Evolutionary conservation across 1,284 basidiomycete genomes (phyloP).

Genomic region (Phaffia rhodozyma): DNA sequence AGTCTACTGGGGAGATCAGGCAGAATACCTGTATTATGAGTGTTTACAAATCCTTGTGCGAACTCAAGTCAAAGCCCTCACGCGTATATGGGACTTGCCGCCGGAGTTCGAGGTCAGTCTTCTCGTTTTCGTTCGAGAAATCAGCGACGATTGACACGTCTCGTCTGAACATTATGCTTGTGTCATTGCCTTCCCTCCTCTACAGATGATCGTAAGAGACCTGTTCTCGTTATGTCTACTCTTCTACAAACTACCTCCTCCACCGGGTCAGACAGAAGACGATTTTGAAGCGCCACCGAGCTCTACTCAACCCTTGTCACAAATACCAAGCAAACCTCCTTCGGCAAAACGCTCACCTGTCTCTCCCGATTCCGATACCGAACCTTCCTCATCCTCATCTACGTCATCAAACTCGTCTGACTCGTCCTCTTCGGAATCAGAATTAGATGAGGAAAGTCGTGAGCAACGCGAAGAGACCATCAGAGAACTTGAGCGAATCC

Average conservation of each 20-base stretch:
- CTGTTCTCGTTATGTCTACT: conserved; percentile 65
- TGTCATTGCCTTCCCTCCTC: background rate
- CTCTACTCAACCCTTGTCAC: background rate
- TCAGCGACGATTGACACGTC: background rate
- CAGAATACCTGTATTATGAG: conserved; percentile 63
- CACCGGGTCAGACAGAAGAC: conserved; percentile 48
- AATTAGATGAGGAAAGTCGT: conserved; percentile 24
- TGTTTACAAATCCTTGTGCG: conserved; percentile 66
- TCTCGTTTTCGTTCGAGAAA: conserved; percentile 13
- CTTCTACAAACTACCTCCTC: conserved; percentile 48
- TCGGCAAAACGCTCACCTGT: background rate
- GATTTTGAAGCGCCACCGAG: conserved; percentile 10
- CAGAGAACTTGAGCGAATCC: conserved; percentile 17
- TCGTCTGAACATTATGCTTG: background rate
- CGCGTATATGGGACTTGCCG: conserved; percentile 56
- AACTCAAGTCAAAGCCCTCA: conserved; percentile 56
- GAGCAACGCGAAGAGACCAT: conserved; percentile 22
- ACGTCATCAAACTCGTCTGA: conserved; percentile 12
- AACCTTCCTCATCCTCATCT: background rate
- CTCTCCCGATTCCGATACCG: background rate
- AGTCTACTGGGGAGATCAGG: conserved; percentile 71
- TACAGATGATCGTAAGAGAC: conserved; percentile 61
- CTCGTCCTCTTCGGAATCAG: conserved; percentile 17
- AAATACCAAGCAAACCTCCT: background rate
- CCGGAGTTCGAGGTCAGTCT: conserved; percentile 59